Evolutionary conservation across 2,329 filamentous ascomycete species (phyloP).

Genomic region (Cladosporium phlei): DNA sequence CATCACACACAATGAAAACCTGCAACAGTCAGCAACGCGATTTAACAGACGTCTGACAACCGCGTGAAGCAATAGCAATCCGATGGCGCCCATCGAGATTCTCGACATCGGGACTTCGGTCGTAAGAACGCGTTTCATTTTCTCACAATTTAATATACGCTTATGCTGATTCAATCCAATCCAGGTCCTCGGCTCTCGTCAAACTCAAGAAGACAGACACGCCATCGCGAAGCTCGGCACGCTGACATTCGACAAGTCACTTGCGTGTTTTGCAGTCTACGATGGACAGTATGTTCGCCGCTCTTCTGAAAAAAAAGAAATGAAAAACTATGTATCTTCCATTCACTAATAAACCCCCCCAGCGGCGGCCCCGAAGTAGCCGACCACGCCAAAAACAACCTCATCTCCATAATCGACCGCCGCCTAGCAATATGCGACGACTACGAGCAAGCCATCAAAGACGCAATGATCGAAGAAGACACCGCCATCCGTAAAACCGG

Average conservation of each 20-base stretch:
- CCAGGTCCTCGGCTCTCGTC: conserved; percentile 6
- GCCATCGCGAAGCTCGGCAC: not conserved
- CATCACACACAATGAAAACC: too few species aligned
- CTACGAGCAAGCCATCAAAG: conserved; percentile 9
- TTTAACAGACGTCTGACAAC: too few species aligned
- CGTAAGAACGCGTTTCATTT: not conserved
- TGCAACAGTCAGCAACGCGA: too few species aligned
- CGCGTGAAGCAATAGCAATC: too few species aligned
- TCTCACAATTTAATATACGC: not conserved
- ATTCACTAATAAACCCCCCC: not conserved
- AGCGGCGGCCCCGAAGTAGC: conserved; percentile 10
- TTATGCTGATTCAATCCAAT: not conserved
- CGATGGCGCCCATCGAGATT: conserved; percentile 6
- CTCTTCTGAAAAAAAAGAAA: too few species aligned
- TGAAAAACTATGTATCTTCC: too few species aligned
- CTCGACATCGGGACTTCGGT: conserved; percentile 5
- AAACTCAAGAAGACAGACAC: conserved; percentile 7
- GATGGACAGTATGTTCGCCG: conserved; percentile 8
- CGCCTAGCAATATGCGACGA: conserved; percentile 6
- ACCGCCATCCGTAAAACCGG: conserved; percentile 4
- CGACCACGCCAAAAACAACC: conserved; percentile 3
- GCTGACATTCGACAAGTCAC: not conserved
- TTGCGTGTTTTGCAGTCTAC: conserved; percentile 7
- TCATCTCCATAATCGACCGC: conserved; percentile 3
- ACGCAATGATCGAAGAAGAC: conserved; percentile 9